Conservation (phyloP, 2,329 filamentous ascomycete species). For the Colletotrichum musae region DNA sequence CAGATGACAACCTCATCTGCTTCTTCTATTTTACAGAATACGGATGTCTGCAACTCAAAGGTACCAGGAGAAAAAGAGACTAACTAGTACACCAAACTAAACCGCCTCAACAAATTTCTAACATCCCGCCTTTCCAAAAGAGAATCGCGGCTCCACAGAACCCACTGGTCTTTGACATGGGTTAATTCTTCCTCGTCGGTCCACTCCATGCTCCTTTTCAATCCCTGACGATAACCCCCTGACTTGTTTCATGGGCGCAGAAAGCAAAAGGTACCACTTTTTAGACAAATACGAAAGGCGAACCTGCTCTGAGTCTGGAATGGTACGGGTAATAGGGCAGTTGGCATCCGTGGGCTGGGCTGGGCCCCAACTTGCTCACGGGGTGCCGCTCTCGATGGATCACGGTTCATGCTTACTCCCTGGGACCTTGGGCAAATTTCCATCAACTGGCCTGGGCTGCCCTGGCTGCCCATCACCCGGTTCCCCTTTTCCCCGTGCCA, state of each 20-base stretch:
- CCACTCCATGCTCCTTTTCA: background rate
- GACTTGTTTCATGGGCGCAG: slow-evolving; percentile 28
- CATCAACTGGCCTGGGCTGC: background rate
- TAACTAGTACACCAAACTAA: too few relatives aligned
- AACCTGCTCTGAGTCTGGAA: background rate
- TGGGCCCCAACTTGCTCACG: slow-evolving; percentile 6
- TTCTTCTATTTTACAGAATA: too few relatives aligned
- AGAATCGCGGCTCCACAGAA: background rate
- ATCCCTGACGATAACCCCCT: slow-evolving; percentile 27
- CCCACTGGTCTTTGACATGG: slow-evolving; percentile 5
- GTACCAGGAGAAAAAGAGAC: too few relatives aligned
- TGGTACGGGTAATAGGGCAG: background rate
- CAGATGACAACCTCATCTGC: slow-evolving; percentile 6
- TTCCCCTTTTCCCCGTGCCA: background rate
- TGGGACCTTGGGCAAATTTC: slow-evolving; percentile 12
- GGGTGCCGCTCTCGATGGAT: background rate
- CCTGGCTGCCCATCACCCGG: background rate
- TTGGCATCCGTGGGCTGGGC: too few relatives aligned
- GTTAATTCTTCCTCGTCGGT: background rate
- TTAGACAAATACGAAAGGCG: slow-evolving; percentile 32
- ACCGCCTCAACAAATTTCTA: background rate
- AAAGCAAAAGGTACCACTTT: slow-evolving; percentile 25
- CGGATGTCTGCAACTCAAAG: too few relatives aligned
- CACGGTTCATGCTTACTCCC: slow-evolving; percentile 2
- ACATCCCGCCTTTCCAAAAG: slow-evolving; percentile 2